Base-by-base conservation (phyloP, 1,284 basidiomycete species). In the Prillingera fragicola region DNA sequence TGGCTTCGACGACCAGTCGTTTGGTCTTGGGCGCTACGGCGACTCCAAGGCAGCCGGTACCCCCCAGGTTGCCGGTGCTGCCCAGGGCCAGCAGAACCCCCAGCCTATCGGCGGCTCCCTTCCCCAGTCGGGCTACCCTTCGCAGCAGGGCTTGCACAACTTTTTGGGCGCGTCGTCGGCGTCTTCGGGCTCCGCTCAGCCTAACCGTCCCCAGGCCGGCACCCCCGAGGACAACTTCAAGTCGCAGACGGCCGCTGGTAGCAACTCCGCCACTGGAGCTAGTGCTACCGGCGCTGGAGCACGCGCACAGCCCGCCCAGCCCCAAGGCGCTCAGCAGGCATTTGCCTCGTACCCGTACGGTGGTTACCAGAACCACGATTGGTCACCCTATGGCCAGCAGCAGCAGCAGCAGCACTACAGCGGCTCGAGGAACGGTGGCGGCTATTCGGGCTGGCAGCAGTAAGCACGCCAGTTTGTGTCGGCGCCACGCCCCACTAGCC, bases 211-310 rank as follows among this genome's bases (percentile, higher is more conserved):
- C 26, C 56, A 63, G 48, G 49, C 60, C 13, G 50, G 55, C 13
- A 66, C 62, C 5, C 62, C 66, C 25, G 65, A 67, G 21, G 67
- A 70, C 37, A 58, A 56, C 22, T 70, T 62, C 62, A 70, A 70
- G 54, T 50, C 54, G n/a, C 43, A 41, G 33, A 34, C 35, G 12
- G 46, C 56, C 22, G 36, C 15, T 32, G 23, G 28, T 41, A 45
- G 40, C 43, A 33, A 43, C 34, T 32, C 34, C 18, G 33, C 33
- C 31, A 25, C 13, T 13, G 42, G 40, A 6, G 45, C 43, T 10
- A 24, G 42, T 33, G 24, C 43, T 31, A 32, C 48, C 42, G 46
- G 50, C 28, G 33, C 50, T 32, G 45, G 45, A 42, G 34, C 35
- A 9, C 39, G 45, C 28, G 40, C 33, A 8, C 55, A 59, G 48